Evolutionary conservation across 306 rosid genomes (phyloP).

Genomic region (Rosa multiflora): DNA sequence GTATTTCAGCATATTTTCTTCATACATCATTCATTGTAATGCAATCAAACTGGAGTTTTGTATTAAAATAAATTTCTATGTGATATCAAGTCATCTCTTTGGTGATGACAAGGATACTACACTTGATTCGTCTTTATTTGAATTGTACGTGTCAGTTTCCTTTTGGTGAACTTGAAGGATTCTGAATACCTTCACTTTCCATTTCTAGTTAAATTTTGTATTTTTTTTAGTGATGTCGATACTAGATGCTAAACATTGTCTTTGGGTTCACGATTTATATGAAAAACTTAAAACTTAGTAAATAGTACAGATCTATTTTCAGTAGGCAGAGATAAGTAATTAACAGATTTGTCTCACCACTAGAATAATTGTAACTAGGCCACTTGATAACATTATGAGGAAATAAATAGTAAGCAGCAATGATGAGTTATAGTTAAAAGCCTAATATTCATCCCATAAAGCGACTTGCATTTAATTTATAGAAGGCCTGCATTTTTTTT

Average conservation of each 20-base stretch:
- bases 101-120: neutral
- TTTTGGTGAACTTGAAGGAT: constrained; percentile 4
- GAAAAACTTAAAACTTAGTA: neutral
- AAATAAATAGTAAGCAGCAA: neutral
- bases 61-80: neutral
- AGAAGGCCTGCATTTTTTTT: neutral
- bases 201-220: neutral
- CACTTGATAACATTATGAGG: neutral
- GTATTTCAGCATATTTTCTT: constrained; percentile 26
- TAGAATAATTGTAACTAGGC: neutral
- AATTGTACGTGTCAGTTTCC: neutral
- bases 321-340: neutral
- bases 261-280: neutral
- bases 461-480: neutral
- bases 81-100: neutral
- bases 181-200: neutral
- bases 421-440: neutral
- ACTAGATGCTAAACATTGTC: neutral
- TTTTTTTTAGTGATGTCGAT: neutral
- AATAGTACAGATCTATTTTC: neutral
- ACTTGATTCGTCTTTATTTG: too few relatives aligned
- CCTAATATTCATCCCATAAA: neutral
- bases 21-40: neutral
- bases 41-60: neutral
- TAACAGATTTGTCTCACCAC: neutral